Base-by-base conservation (phyloP, 2,329 filamentous ascomycete species). In the Fusarium chuoi region DNA sequence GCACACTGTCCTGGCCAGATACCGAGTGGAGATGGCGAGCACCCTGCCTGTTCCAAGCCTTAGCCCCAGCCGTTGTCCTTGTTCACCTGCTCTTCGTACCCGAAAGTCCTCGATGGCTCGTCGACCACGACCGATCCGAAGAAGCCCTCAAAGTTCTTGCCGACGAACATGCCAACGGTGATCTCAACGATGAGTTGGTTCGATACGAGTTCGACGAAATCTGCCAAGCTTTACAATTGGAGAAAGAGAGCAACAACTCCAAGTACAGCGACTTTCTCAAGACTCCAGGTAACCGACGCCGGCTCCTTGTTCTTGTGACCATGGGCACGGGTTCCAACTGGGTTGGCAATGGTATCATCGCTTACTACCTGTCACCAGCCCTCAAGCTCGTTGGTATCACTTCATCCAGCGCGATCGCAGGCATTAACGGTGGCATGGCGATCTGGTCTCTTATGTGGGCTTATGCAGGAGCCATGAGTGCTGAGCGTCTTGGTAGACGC, bases 311-410 rank as follows among this genome's bases (percentile, higher is more conserved):
- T 56, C 83, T 91, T 24, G 79, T 90, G 38, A 90, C 88, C 0
- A 84, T 92, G n/a, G 90, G 89, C 65, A 81, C 91, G 66, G 90
- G 91, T 72, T 90, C 89, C 0, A 90, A 92, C 79, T 92, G 90
- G 82, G 88, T 86, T 54, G 90, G 90, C 41, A 92, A 92, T 75
- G 89, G 88, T 15, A 82, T 92, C 8, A 89, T 92, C 72, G 88
- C 86, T 55, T 91, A 92, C 79, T 92, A 92, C 77, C 87, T 90
- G 65, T 88, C 89, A 51, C 83, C 85, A 48, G 85, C 92, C 66
- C 87, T 63, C 20, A 73, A 75, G 4, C 57, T 66, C 1, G 70
- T 75, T 5, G 72, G 72, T 1, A 75, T 75, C 2, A 76, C 62
- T 0, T 52, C 55, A 3, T 44, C 74, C 0, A 65, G 49, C 17